A percentile compares a stretch with the other conserved stretches of the same genome.
These are phyloP conservation scores for Balamuthia mandrillaris DNA, from an alignment of 208 protist genomes.

Conservation along the genomic window DNA sequence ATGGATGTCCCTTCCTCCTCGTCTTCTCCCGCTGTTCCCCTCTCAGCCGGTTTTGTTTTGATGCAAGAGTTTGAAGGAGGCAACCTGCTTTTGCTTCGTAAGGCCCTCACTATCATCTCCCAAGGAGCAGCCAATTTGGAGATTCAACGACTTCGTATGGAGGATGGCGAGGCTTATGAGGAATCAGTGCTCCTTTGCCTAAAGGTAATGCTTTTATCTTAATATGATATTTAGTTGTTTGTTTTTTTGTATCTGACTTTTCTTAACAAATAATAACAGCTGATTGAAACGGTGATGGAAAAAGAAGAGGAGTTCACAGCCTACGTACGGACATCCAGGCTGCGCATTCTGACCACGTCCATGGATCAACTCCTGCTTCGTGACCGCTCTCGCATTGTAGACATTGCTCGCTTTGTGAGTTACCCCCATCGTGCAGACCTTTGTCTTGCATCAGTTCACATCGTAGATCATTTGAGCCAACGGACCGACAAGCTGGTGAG, in stretches of 20 bases:
- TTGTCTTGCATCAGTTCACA: too few species aligned
- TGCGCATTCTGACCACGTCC: not conserved
- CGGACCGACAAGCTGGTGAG: not conserved
- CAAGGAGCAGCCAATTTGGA: not conserved
- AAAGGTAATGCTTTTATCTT: not conserved
- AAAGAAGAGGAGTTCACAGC: not conserved
- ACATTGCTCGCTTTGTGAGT: slow-evolving; percentile 9
- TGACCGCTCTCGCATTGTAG: not conserved
- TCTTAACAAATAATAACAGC: not conserved
- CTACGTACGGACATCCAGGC: not conserved
- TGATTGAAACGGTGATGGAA: not conserved
- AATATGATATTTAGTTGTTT: too few species aligned
- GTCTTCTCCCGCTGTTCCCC: too few species aligned
- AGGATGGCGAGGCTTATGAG: not conserved
- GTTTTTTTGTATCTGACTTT: too few species aligned
- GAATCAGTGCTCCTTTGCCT: not conserved
- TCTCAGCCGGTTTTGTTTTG: not conserved
- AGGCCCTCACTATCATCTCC: slow-evolving; percentile 13
- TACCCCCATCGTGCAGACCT: too few species aligned
- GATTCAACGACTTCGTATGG: not conserved
- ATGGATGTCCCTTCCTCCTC: too few species aligned
- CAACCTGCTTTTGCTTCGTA: not conserved
- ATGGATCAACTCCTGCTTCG: not conserved
- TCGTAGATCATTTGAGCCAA: not conserved
- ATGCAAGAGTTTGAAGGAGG: not conserved